Evolutionary conservation across 2,329 filamentous ascomycete genomes (phyloP).

Genomic region (Drechslerella coelobrocha): DNA sequence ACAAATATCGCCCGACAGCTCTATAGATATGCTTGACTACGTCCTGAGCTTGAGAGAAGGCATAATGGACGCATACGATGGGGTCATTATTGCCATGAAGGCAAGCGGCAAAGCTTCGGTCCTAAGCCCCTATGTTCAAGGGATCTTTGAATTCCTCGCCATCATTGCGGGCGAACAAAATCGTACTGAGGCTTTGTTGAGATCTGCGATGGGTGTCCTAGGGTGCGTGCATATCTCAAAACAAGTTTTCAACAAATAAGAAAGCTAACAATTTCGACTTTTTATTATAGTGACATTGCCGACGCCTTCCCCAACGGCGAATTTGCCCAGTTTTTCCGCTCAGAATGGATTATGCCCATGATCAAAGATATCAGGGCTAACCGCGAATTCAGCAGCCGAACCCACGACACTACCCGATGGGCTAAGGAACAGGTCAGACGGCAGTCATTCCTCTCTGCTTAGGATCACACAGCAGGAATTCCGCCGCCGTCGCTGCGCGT

Average conservation of each 20-base stretch:
- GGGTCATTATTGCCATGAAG: constrained; percentile 94
- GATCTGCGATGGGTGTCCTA: constrained; percentile 96
- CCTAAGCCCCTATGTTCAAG: constrained; percentile 71
- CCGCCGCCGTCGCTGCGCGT: constrained; percentile 15
- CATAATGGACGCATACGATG: constrained; percentile 99
- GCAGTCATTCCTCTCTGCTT: constrained; percentile 64
- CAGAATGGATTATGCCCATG: constrained; percentile 87
- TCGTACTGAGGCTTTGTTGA: constrained; percentile 87
- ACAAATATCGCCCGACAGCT: constrained; percentile 76
- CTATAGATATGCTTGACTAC: constrained; percentile 96
- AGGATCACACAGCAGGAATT: constrained; percentile 13
- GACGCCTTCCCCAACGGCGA: constrained; percentile 93
- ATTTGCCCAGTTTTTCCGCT: constrained; percentile 80
- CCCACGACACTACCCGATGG: constrained; percentile 94
- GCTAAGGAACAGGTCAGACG: constrained; percentile 96
- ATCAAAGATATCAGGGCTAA: constrained; percentile 91
- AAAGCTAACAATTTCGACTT: constrained; percentile 32
- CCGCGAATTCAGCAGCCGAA: constrained; percentile 80
- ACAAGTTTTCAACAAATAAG: not conserved
- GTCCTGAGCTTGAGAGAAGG: constrained; percentile 92
- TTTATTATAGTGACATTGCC: constrained; percentile 80
- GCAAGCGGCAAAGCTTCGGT: constrained; percentile 73
- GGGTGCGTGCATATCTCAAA: constrained; percentile 69
- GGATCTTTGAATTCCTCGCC: constrained; percentile 86
- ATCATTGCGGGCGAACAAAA: constrained; percentile 81